phyloP scores from a whole-genome alignment of 2,329 filamentous ascomycete species.

The Cladophialophora carrionii region DNA sequence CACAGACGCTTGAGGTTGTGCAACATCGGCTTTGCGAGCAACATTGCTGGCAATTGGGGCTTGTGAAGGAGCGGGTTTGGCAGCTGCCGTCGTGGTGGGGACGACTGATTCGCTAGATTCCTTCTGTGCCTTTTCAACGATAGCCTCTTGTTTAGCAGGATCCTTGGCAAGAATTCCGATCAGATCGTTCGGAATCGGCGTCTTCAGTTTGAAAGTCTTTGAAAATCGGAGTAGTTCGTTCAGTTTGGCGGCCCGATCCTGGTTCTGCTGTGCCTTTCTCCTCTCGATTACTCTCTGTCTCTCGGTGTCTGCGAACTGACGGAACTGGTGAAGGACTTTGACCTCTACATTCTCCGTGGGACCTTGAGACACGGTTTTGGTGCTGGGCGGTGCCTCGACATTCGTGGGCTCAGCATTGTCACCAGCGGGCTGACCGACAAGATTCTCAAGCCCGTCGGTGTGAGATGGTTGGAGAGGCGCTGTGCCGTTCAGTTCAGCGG shows the following conservation, averaged over 20 bases:
- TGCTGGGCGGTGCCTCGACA: conserved; percentile 40
- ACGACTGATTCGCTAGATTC: conserved; percentile 65
- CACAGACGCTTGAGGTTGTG: conserved; percentile 43
- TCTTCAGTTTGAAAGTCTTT: conserved; percentile 88
- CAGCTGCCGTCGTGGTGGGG: conserved; percentile 31
- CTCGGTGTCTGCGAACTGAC: conserved; percentile 65
- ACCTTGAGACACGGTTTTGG: conserved; percentile 53
- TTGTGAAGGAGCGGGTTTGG: conserved; percentile 27
- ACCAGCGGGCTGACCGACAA: conserved; percentile 38
- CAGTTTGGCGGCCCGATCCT: conserved; percentile 88
- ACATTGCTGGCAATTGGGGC: conserved; percentile 54
- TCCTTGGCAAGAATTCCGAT: conserved; percentile 97
- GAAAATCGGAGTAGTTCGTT: conserved; percentile 96
- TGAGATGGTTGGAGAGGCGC: conserved; percentile 3
- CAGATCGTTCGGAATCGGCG: conserved; percentile 86
- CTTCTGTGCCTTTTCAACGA: conserved; percentile 82
- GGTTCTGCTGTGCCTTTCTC: conserved; percentile 58
- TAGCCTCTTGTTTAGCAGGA: conserved; percentile 88
- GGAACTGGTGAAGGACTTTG: conserved; percentile 65
- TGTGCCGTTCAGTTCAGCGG: conserved; percentile 12
- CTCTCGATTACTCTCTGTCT: conserved; percentile 64
- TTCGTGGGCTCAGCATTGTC: conserved; percentile 51
- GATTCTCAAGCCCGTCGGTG: conserved; percentile 10
- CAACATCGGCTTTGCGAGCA: conserved; percentile 55
- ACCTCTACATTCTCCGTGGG: conserved; percentile 64